Evolutionary conservation across 228 moss, liverwort and hornwort genomes (phyloP).

Genomic region (Sphagnum magellanicum): DNA sequence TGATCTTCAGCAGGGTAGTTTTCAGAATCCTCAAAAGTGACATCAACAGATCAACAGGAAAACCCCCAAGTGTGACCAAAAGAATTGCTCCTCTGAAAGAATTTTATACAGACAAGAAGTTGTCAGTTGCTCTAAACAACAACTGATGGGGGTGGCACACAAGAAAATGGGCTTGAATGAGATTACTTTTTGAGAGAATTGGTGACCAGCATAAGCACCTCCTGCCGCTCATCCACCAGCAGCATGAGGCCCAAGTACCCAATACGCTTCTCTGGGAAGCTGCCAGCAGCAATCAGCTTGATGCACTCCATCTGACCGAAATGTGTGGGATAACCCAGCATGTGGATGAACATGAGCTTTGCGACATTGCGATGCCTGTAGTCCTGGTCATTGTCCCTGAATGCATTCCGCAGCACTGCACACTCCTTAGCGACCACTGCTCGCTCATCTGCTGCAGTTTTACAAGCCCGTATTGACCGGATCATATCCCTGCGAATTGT

Average conservation of each 20-base stretch:
- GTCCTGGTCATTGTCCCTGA: conserved; percentile 74
- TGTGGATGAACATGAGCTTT: conserved; percentile 87
- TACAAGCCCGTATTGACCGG: conserved; percentile 72
- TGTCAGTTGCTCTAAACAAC: not conserved
- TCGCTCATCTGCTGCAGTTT: conserved; percentile 80
- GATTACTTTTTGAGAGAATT: conserved; percentile 78
- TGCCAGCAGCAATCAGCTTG: conserved; percentile 62
- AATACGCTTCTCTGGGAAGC: conserved; percentile 80
- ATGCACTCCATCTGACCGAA: conserved; percentile 89
- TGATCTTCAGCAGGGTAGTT: too few species aligned
- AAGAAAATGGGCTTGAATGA: not conserved
- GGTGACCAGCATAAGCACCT: conserved; percentile 81
- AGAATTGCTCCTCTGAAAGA: too few species aligned
- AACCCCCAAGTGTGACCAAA: too few species aligned
- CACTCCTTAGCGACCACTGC: conserved; percentile 82
- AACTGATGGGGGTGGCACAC: not conserved
- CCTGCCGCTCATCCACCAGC: conserved; percentile 78
- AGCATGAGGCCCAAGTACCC: conserved; percentile 86
- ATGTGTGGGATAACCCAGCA: conserved; percentile 81
- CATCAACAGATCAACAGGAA: not conserved
- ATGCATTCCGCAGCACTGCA: conserved; percentile 61
- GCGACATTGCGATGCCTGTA: conserved; percentile 79
- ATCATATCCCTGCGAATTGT: conserved; percentile 62
- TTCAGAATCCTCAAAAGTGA: not conserved
- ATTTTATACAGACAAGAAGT: too few species aligned